phyloP scores from a whole-genome alignment of 805 yeast genomes.

The Candida hungchunana region DNA sequence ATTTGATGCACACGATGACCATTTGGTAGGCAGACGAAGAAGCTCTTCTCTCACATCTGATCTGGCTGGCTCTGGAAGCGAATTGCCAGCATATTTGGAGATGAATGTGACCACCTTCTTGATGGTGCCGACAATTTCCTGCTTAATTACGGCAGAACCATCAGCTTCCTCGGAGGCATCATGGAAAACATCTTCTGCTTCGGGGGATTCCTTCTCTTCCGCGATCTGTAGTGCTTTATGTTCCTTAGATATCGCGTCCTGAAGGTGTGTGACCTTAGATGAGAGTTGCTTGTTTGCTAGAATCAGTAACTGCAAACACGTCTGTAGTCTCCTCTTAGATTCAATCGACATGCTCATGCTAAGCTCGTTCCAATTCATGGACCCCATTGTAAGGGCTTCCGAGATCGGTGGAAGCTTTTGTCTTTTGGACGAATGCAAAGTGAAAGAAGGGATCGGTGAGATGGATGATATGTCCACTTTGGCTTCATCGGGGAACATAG shows the following conservation, averaged over 20 bases:
- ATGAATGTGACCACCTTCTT: conserved; percentile 83
- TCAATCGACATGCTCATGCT: conserved; percentile 51
- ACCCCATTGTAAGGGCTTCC: conserved; percentile 33
- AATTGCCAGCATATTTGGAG: conserved; percentile 76
- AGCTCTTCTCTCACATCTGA: conserved; percentile 76
- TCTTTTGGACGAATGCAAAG: conserved; percentile 17
- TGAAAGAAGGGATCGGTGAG: conserved; percentile 7
- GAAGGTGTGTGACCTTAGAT: conserved; percentile 59
- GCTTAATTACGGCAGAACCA: conserved; percentile 44
- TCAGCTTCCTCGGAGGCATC: conserved; percentile 29
- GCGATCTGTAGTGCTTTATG: conserved; percentile 20
- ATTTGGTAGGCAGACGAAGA: conserved; percentile 66
- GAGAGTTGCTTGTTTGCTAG: conserved; percentile 77
- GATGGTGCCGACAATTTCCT: conserved; percentile 84
- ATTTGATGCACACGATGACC: conserved; percentile 44
- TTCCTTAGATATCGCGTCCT: conserved; percentile 50
- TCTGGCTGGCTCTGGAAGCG: conserved; percentile 75
- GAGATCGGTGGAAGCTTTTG: conserved; percentile 34
- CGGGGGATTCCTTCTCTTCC: conserved; percentile 4
- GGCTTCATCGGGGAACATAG: conserved; percentile 28
- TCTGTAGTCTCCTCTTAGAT: conserved; percentile 68
- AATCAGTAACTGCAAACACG: conserved; percentile 74
- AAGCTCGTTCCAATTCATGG: conserved; percentile 32
- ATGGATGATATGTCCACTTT: conserved; percentile 14
- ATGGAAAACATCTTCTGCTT: conserved; percentile 28